phyloP scores from a whole-genome alignment of 2,329 filamentous ascomycete species.

The Neofusicoccum kwambonambiense region DNA sequence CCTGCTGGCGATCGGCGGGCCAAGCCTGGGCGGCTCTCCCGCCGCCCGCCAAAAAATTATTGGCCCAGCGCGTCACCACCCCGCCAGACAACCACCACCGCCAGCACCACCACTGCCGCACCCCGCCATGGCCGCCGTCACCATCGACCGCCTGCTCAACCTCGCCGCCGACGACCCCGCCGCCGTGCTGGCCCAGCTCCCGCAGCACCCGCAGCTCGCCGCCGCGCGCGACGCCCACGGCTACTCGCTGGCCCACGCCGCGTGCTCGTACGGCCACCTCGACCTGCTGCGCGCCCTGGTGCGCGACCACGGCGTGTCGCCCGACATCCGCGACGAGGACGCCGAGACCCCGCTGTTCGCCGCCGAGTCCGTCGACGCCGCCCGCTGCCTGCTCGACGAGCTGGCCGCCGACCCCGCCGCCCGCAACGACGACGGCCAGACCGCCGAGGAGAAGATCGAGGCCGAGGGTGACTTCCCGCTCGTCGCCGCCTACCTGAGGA shows the following conservation, averaged over 20 bases:
- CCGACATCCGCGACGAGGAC: slow-evolving; percentile 85
- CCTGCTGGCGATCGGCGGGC: background rate
- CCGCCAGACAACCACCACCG: background rate
- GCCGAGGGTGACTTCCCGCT: slow-evolving; percentile 75
- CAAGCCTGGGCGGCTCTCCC: slow-evolving; percentile 1
- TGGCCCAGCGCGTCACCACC: background rate
- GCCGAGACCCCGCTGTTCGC: slow-evolving; percentile 93
- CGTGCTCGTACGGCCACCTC: slow-evolving; percentile 86
- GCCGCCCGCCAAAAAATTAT: background rate
- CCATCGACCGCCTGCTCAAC: slow-evolving; percentile 50
- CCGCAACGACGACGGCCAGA: slow-evolving; percentile 72
- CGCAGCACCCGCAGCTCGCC: slow-evolving; percentile 72
- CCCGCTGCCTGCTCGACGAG: slow-evolving; percentile 78
- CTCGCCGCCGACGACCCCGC: slow-evolving; percentile 77
- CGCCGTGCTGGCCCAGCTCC: slow-evolving; percentile 71
- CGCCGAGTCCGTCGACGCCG: slow-evolving; percentile 77
- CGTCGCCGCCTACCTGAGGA: slow-evolving; percentile 68
- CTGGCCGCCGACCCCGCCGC: slow-evolving; percentile 67
- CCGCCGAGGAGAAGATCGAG: slow-evolving; percentile 75
- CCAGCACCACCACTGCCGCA: background rate
- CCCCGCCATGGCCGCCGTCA: slow-evolving; percentile 30
- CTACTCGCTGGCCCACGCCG: slow-evolving; percentile 91
- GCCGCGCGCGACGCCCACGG: slow-evolving; percentile 82
- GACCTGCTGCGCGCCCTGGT: slow-evolving; percentile 75
- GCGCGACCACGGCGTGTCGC: slow-evolving; percentile 73